Base-by-base conservation (phyloP, 306 rosid species). In the Luffa acutangula region DNA sequence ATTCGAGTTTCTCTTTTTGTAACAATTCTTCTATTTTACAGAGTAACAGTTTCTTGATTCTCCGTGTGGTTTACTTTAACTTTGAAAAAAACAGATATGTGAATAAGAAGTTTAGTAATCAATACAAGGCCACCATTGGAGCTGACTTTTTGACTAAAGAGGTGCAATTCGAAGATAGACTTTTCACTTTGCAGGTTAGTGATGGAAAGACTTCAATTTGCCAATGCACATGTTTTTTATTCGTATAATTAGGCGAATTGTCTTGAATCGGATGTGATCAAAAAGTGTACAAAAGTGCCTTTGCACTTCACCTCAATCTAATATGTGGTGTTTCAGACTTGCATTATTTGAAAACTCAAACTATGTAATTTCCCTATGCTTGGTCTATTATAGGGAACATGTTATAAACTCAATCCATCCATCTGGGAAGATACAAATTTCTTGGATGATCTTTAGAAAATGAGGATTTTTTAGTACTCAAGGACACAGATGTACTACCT, bases 101-200 rank as follows among this genome's bases (percentile, higher is more conserved):
- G 82, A 96, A 93, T 85, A 90, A 89, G 90, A 96, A 93, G 92
- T 96, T 96, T 80, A 96, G 99, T 84, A 95, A 95, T 85, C 99
- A 95, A 81, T 95, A 93, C 87, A 95, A 95, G 87, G 97, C 99
- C 36, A 95, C 99, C 41, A 95, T 95, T 73, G 99, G 99, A 86
- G 99, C 99, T 3, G 99, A 93, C 67, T 95, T 95, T 77, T 84
- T 95, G 85, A 95, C 99, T 18, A 95, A 95, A 67, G 99, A 95
- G 84, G 98, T 95, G 89, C 99, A 95, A 70, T 93, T 93, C 9
- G 99, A 95, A 85, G 99, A 95, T 84, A 95, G 99, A 87, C 97
- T 95, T 78, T 95, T 95, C 91, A 95, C 99, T 79, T 82, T 95
- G 77, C 99, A 95, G 97, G 99, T 95, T 74, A 54, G 85, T 78